A percentile compares a stretch with the other conserved stretches of the same genome.
phyloP scores from a whole-genome alignment of 1,139 yeast species.

The Pichia norvegensis region DNA sequence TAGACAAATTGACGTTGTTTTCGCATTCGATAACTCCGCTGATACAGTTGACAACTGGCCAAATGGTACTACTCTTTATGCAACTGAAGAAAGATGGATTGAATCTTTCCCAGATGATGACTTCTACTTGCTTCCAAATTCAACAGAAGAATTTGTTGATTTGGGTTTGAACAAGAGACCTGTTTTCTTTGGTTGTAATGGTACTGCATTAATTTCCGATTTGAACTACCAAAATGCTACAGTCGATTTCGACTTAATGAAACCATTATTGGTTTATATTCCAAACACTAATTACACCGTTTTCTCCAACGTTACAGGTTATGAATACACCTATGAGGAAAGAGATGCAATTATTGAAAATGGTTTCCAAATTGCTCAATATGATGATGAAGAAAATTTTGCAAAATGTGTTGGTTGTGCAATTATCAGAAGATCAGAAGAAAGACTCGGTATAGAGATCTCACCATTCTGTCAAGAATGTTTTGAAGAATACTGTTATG shows the following conservation, averaged over 20 bases:
- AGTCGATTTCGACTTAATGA: constrained; percentile 31
- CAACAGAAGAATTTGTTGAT: constrained; percentile 33
- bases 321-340: constrained; percentile 36
- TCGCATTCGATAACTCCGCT: constrained; percentile 60
- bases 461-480: constrained; percentile 32
- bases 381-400: constrained; percentile 31
- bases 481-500: constrained; percentile 33
- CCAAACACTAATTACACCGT: constrained; percentile 45
- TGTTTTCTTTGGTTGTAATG: constrained; percentile 45
- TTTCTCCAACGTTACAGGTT: constrained; percentile 41
- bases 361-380: constrained; percentile 49
- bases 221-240: constrained; percentile 21
- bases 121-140: constrained; percentile 44
- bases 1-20: constrained; percentile 47
- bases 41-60: constrained; percentile 59
- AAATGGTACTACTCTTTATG: constrained; percentile 49
- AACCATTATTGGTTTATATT: constrained; percentile 47
- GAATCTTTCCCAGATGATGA: constrained; percentile 36
- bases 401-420: constrained; percentile 55
- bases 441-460: constrained; percentile 29
- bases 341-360: constrained; percentile 41
- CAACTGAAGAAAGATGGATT: constrained; percentile 28
- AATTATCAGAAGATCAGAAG: constrained; percentile 47
- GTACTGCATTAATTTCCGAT: constrained; percentile 26
- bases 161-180: constrained; percentile 41